Conservation (phyloP, 352 stramenopile species). For the Globisporangium alternatum region DNA sequence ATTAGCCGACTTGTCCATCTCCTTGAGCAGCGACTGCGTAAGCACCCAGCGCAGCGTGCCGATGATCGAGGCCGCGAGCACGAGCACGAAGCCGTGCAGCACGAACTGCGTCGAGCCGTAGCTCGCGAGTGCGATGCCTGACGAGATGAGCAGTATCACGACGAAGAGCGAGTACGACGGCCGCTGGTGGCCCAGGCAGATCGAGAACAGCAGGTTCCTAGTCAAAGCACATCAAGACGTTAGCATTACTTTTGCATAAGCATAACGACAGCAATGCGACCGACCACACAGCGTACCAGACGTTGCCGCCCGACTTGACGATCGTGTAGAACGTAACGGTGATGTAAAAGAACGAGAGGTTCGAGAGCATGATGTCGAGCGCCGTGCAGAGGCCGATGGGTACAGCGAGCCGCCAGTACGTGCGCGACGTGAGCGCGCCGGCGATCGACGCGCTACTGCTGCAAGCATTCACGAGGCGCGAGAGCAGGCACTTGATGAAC, state of each 20-base stretch:
- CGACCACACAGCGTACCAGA: slow-evolving; percentile 38
- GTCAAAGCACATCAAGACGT: background rate
- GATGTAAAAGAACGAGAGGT: slow-evolving; percentile 85
- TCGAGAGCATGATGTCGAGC: slow-evolving; percentile 84
- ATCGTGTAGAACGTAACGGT: slow-evolving; percentile 87
- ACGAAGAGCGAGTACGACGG: slow-evolving; percentile 43
- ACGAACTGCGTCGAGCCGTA: slow-evolving; percentile 79
- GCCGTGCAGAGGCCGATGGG: slow-evolving; percentile 77
- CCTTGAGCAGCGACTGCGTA: slow-evolving; percentile 76
- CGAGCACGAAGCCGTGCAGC: slow-evolving; percentile 61
- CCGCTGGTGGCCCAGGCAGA: slow-evolving; percentile 70
- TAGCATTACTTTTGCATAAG: slow-evolving; percentile 1
- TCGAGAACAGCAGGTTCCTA: slow-evolving; percentile 77
- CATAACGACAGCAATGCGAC: background rate
- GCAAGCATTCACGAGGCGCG: slow-evolving; percentile 50
- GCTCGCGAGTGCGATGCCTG: slow-evolving; percentile 66
- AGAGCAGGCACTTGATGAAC: slow-evolving; percentile 71
- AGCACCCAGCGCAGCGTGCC: slow-evolving; percentile 78
- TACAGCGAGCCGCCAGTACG: slow-evolving; percentile 71
- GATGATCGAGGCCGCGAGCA: slow-evolving; percentile 67
- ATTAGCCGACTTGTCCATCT: slow-evolving; percentile 54
- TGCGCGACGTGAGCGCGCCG: slow-evolving; percentile 23
- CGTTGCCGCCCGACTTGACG: slow-evolving; percentile 72
- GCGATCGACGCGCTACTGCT: slow-evolving; percentile 21
- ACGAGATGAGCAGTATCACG: slow-evolving; percentile 69